phyloP scores from a whole-genome alignment of 176 grass and related monocot species.

The Avena sativa region DNA sequence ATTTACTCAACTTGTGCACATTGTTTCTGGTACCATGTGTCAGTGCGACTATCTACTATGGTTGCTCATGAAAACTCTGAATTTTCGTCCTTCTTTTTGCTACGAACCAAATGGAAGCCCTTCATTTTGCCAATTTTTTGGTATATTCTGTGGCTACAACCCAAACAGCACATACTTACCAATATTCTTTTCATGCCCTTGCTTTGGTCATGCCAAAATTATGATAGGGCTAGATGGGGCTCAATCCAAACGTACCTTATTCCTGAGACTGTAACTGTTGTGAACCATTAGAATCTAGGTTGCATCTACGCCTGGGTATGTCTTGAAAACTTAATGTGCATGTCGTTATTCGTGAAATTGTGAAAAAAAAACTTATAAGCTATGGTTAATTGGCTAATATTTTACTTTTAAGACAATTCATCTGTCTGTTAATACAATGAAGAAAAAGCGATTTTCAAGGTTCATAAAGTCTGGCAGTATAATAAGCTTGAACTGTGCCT shows the following conservation, averaged over 20 bases:
- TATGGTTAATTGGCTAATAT: conserved; percentile 17
- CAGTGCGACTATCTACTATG: too few relatives aligned
- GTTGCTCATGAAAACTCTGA: too few relatives aligned
- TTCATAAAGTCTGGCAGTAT: neutral
- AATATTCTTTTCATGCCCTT: neutral
- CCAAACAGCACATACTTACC: neutral
- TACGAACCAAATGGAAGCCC: neutral
- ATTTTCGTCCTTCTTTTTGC: too few relatives aligned
- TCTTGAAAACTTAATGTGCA: neutral
- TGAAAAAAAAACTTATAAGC: neutral
- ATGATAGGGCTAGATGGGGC: too few relatives aligned
- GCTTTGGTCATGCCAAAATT: too few relatives aligned
- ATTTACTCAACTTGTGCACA: too few relatives aligned
- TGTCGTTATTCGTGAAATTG: neutral
- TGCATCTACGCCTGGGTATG: neutral
- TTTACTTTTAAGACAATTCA: neutral
- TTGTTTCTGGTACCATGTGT: too few relatives aligned
- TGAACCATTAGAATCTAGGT: neutral
- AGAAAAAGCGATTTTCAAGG: neutral
- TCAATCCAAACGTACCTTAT: too few relatives aligned
- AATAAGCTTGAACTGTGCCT: neutral
- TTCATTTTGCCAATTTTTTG: neutral
- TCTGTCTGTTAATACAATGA: conserved; percentile 14
- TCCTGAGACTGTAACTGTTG: neutral
- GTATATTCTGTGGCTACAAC: neutral